Percentiles rank a stretch among this genome's conserved stretches.
phyloP scores from a whole-genome alignment of 164 flowering plant genomes.

The Macadamia tetraphylla region DNA sequence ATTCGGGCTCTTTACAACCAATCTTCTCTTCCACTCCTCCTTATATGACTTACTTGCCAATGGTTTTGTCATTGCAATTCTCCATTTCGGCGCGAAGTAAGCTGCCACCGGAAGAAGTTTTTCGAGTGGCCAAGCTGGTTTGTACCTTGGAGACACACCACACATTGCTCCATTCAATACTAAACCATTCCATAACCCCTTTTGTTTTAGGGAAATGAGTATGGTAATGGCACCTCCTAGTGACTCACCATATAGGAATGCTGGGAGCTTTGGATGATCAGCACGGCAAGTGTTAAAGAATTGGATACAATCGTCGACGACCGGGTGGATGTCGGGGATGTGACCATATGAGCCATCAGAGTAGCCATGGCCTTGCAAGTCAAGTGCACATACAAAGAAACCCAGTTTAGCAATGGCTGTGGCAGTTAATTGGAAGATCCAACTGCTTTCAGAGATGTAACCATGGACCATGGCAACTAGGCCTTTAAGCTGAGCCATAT shows the following conservation, averaged over 20 bases:
- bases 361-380: constrained; percentile 47
- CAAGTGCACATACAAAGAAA: constrained; percentile 33
- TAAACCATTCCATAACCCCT: constrained; percentile 30
- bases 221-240: constrained; percentile 38
- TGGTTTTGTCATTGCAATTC: constrained; percentile 6
- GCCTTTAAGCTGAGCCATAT: constrained; percentile 8
- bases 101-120: constrained; percentile 33
- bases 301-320: constrained; percentile 31
- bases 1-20: constrained; percentile 10
- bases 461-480: constrained; percentile 43
- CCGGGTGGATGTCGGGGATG: constrained; percentile 24
- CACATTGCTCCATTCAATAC: constrained; percentile 43
- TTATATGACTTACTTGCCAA: constrained; percentile 10
- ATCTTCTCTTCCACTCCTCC: constrained; percentile 19
- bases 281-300: constrained; percentile 22
- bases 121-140: constrained; percentile 36
- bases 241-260: constrained; percentile 40
- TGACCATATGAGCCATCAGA: constrained; percentile 40
- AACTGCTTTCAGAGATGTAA: constrained; percentile 33
- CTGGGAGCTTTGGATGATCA: constrained; percentile 23
- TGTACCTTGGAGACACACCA: constrained; percentile 30
- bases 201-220: constrained; percentile 24
- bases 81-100: constrained; percentile 26
- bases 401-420: constrained; percentile 37
- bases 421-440: constrained; percentile 34